Evolutionary conservation across 129 eudicot genomes (phyloP).

Genomic region (Artemisia argyi): DNA sequence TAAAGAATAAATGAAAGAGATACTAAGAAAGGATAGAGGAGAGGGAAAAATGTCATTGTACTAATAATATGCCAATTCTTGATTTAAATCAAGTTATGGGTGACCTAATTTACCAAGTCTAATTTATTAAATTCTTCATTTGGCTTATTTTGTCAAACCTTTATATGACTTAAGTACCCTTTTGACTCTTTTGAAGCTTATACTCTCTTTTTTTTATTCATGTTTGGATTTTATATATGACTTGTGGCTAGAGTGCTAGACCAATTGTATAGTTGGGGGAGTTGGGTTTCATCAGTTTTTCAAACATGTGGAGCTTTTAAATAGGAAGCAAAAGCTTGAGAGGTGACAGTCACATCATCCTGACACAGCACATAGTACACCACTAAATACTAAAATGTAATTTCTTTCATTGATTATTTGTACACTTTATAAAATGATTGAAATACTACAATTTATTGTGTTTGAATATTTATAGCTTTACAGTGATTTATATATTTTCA

Average conservation of each 20-base stretch:
- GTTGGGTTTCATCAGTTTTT: constrained; percentile 21
- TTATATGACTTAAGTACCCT: constrained; percentile 33
- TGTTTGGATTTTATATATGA: constrained; percentile 3
- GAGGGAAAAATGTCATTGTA: constrained; percentile 32
- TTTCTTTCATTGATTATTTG: too few species aligned
- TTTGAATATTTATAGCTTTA: too few species aligned
- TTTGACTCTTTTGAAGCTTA: constrained; percentile 28
- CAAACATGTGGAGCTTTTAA: constrained; percentile 35
- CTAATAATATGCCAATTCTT: constrained; percentile 32
- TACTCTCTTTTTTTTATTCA: constrained; percentile 17
- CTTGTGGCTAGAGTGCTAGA: constrained; percentile 11
- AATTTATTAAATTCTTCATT: constrained; percentile 26
- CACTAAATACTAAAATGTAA: background rate
- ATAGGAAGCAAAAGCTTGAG: constrained; percentile 13
- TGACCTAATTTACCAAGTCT: constrained; percentile 55
- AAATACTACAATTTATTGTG: too few species aligned
- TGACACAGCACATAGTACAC: constrained; percentile 7
- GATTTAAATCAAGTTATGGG: constrained; percentile 48
- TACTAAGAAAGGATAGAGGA: constrained; percentile 22
- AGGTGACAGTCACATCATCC: constrained; percentile 31
- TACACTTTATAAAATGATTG: too few species aligned
- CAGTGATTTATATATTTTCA: too few species aligned
- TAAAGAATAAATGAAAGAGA: constrained; percentile 16
- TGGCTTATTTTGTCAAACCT: constrained; percentile 48
- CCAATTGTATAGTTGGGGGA: constrained; percentile 24